Evolutionary conservation across 2,329 filamentous ascomycete species (phyloP).

Genomic region (Aureobasidium lini): DNA sequence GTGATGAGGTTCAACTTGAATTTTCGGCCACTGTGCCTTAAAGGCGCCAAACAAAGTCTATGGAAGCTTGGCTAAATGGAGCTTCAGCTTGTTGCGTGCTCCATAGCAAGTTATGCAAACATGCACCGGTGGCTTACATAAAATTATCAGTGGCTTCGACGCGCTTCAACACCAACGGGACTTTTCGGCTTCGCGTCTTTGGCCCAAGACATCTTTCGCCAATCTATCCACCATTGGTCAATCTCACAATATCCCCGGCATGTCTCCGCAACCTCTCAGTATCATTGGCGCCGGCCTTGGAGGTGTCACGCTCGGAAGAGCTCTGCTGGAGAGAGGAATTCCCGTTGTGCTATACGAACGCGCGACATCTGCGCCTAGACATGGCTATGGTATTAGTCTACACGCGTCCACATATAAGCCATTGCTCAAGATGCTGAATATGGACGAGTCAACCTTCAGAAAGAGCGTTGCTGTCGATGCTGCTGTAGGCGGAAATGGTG

Average conservation of each 20-base stretch:
- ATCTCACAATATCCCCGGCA: not conserved
- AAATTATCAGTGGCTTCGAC: not conserved
- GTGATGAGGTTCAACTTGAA: not conserved
- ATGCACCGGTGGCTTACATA: not conserved
- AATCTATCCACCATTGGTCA: not conserved
- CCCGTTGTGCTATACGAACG: slow-evolving; percentile 29
- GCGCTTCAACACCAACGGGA: not conserved
- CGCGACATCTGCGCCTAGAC: slow-evolving; percentile 20
- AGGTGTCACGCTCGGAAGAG: slow-evolving; percentile 34
- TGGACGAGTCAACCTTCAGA: slow-evolving; percentile 28
- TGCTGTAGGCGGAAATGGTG: slow-evolving; percentile 22
- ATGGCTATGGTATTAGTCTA: slow-evolving; percentile 35
- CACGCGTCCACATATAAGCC: slow-evolving; percentile 26
- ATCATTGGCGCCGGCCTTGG: slow-evolving; percentile 41
- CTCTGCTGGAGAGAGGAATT: slow-evolving; percentile 28
- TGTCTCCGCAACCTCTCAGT: slow-evolving; percentile 29
- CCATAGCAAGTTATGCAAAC: not conserved
- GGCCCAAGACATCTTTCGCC: not conserved
- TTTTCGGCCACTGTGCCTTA: not conserved
- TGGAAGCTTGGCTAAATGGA: not conserved
- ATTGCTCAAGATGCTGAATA: slow-evolving; percentile 26
- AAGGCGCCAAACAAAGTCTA: not conserved
- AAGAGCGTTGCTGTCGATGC: slow-evolving; percentile 27
- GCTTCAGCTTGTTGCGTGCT: not conserved
- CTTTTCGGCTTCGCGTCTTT: not conserved